phyloP scores from a whole-genome alignment of 768 basidiomycete species.

The Suillus hirtellus region DNA sequence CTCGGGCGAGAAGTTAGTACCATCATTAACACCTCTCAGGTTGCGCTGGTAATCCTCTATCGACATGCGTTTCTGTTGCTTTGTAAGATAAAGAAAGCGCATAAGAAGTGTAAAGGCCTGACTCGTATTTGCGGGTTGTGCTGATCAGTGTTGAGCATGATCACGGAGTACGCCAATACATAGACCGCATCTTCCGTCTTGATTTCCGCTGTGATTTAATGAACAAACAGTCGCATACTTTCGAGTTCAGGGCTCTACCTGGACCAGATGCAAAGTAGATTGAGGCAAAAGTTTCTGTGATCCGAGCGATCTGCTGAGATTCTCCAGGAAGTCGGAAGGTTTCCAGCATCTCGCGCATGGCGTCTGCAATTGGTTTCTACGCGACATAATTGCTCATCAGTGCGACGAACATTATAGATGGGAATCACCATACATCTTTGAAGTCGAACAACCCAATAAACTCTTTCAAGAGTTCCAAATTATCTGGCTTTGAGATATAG shows the following conservation, averaged over 20 bases:
- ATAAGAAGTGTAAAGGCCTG: conserved; percentile 29
- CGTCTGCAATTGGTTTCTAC: conserved; percentile 94
- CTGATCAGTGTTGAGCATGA: conserved; percentile 97
- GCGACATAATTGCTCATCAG: neutral
- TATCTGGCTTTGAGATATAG: conserved; percentile 87
- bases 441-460: conserved; percentile 92
- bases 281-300: conserved; percentile 93
- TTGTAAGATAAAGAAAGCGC: conserved; percentile 11
- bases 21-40: conserved; percentile 89
- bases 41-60: conserved; percentile 94
- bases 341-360: conserved; percentile 93
- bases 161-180: conserved; percentile 92
- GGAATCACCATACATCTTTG: conserved; percentile 60
- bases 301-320: conserved; percentile 87
- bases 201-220: conserved; percentile 65
- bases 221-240: conserved; percentile 6
- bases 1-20: conserved; percentile 77
- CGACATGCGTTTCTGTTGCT: conserved; percentile 86
- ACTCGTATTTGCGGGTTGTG: conserved; percentile 94
- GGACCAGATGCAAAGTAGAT: conserved; percentile 86
- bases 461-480: conserved; percentile 78
- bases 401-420: neutral
- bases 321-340: conserved; percentile 95
- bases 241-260: conserved; percentile 43
- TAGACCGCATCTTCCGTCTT: conserved; percentile 92